Conservation (phyloP, 305 asterid genomes). For the Ilex paraguariensis region DNA sequence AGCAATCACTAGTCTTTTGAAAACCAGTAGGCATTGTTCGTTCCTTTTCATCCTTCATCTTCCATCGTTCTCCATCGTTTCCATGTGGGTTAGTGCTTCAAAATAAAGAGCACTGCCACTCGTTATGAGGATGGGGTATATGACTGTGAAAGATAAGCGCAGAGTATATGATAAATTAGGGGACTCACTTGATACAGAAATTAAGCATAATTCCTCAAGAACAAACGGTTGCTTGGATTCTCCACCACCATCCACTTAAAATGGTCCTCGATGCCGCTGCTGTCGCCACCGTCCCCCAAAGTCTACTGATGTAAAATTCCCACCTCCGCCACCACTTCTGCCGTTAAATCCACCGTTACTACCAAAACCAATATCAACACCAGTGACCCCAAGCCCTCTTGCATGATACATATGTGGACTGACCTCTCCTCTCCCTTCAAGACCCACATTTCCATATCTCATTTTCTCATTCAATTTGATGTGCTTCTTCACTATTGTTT, state of each 20-base stretch:
- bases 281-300: conserved; percentile 50
- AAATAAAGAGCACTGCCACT: too few relatives aligned
- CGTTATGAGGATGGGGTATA: too few relatives aligned
- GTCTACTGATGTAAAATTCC: conserved; percentile 33
- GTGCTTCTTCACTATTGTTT: neutral
- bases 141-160: too few relatives aligned
- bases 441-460: conserved; percentile 17
- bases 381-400: conserved; percentile 54
- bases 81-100: too few relatives aligned
- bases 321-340: conserved; percentile 44
- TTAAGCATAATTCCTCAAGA: conserved; percentile 82
- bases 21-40: too few relatives aligned
- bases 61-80: too few relatives aligned
- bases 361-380: conserved; percentile 24
- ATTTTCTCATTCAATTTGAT: conserved; percentile 21
- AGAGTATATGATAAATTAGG: neutral
- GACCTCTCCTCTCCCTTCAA: conserved; percentile 31
- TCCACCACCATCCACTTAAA: conserved; percentile 61
- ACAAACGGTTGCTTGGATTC: conserved; percentile 61
- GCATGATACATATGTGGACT: conserved; percentile 50
- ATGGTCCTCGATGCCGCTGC: conserved; percentile 45
- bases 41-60: too few relatives aligned
- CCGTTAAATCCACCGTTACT: conserved; percentile 17
- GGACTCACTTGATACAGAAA: conserved; percentile 57
- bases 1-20: too few relatives aligned